Conservation (phyloP, 306 rosid species). For the Corylus heterophylla region DNA sequence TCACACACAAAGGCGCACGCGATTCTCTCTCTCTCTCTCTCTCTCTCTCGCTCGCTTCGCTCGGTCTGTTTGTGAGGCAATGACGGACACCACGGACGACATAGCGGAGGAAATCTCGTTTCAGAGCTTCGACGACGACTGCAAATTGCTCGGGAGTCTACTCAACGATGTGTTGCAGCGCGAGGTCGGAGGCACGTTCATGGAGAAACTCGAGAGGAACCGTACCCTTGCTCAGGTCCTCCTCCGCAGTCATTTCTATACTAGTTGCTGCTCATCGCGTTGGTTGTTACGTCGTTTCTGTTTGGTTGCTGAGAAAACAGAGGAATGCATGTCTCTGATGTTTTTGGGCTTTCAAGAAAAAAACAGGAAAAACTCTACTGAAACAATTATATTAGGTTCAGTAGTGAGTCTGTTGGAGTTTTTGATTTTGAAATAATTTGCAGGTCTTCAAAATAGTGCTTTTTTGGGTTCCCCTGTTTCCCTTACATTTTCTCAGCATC, state of each 20-base stretch:
- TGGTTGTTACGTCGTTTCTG: neutral
- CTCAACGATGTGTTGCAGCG: slow-evolving; percentile 82
- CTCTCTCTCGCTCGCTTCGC: neutral
- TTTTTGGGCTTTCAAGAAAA: neutral
- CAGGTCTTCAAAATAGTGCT: neutral
- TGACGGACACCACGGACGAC: slow-evolving; percentile 94
- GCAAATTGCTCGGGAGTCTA: slow-evolving; percentile 72
- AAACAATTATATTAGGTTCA: neutral
- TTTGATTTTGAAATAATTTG: neutral
- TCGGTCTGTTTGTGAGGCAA: slow-evolving; percentile 18
- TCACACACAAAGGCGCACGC: neutral
- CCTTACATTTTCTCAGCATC: slow-evolving; percentile 9
- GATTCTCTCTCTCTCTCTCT: too few relatives aligned
- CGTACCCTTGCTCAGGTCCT: slow-evolving; percentile 83
- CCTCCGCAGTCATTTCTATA: neutral
- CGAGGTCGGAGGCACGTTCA: slow-evolving; percentile 59
- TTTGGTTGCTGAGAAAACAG: slow-evolving; percentile 30
- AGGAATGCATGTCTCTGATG: neutral
- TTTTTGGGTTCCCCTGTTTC: neutral
- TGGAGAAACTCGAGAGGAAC: slow-evolving; percentile 68
- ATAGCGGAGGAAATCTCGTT: slow-evolving; percentile 92
- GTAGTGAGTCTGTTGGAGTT: neutral
- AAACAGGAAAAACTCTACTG: neutral
- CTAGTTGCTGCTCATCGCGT: neutral
- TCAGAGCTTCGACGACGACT: slow-evolving; percentile 87